Percentiles rank a stretch among this genome's conserved stretches.
Evolutionary conservation across 2,329 filamentous ascomycete species (phyloP).

Genomic region (Aspergillus oerlinghausenensis): DNA sequence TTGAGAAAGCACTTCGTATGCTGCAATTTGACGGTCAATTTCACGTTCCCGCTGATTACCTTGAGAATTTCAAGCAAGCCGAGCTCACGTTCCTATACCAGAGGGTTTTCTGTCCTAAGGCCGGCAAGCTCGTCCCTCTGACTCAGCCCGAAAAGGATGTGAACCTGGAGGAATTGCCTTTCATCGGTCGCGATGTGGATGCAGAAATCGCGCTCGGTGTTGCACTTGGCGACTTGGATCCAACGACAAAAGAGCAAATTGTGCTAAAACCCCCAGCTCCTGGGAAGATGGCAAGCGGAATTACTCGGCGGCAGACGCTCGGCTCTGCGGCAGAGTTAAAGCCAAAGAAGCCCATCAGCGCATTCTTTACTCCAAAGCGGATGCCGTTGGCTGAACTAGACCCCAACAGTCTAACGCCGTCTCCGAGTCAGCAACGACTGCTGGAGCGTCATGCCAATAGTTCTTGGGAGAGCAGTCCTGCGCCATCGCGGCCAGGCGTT

Average conservation of each 20-base stretch:
- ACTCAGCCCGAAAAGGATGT: constrained; percentile 62
- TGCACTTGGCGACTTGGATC: constrained; percentile 77
- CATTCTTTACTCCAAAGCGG: constrained; percentile 62
- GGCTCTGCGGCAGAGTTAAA: constrained; percentile 51
- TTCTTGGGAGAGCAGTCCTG: constrained; percentile 53
- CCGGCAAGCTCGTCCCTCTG: constrained; percentile 68
- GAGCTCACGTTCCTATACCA: constrained; percentile 93
- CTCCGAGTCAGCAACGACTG: constrained; percentile 59
- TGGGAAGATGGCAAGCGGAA: constrained; percentile 30
- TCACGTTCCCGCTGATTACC: constrained; percentile 73
- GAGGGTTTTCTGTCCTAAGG: constrained; percentile 81
- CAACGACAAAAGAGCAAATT: constrained; percentile 73
- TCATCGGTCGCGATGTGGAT: constrained; percentile 71
- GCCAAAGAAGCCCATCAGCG: constrained; percentile 57
- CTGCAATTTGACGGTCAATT: constrained; percentile 86
- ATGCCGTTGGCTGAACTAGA: constrained; percentile 63
- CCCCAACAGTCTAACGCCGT: constrained; percentile 62
- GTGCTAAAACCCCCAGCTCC: constrained; percentile 31
- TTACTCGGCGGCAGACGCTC: constrained; percentile 38
- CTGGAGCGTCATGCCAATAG: constrained; percentile 50
- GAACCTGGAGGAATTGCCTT: constrained; percentile 67
- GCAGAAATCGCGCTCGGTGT: constrained; percentile 67
- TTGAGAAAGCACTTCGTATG: constrained; percentile 76
- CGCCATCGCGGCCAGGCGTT: constrained; percentile 35
- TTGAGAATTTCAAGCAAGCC: constrained; percentile 75